These are phyloP conservation scores for Schizonepeta tenuifolia DNA, from an alignment of 257 asterid genomes.

Conservation along the genomic window DNA sequence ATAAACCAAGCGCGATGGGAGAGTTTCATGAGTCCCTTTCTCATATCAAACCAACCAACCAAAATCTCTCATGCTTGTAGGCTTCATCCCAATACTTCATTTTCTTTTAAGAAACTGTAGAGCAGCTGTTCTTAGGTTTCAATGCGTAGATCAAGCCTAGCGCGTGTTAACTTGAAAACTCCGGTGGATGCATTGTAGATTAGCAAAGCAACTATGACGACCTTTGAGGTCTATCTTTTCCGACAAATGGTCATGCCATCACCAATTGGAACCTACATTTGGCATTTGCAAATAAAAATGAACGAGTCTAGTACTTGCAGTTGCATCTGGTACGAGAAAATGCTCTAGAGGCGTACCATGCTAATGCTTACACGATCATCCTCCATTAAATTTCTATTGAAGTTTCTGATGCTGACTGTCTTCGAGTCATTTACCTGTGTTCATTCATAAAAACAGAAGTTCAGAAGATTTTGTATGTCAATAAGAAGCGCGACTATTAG, in stretches of 20 bases:
- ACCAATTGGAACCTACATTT: slow-evolving; percentile 72
- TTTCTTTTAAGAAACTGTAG: no score
- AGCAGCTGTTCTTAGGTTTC: background rate
- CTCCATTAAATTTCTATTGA: slow-evolving; percentile 65
- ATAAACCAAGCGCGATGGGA: background rate
- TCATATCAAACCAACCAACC: background rate
- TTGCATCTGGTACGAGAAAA: background rate
- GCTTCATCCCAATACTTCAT: no score
- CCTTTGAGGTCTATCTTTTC: slow-evolving; percentile 46
- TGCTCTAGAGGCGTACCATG: slow-evolving; percentile 64
- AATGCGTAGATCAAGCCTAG: background rate
- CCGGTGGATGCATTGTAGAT: background rate
- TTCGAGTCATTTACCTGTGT: slow-evolving; percentile 74
- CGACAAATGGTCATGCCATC: slow-evolving; percentile 88
- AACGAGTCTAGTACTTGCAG: background rate
- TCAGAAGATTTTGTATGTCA: slow-evolving; percentile 9
- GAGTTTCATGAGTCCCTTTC: background rate
- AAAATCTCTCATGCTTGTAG: background rate
- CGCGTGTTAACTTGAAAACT: background rate
- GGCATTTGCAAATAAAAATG: background rate
- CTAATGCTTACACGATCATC: slow-evolving; percentile 85
- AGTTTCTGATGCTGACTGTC: slow-evolving; percentile 70
- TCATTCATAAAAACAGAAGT: background rate
- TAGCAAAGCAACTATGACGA: slow-evolving; percentile 3
- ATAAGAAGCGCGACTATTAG: slow-evolving; percentile 2